Base-by-base conservation (phyloP, 2,329 filamentous ascomycete genomes). In the Penicillium sclerotigenum region DNA sequence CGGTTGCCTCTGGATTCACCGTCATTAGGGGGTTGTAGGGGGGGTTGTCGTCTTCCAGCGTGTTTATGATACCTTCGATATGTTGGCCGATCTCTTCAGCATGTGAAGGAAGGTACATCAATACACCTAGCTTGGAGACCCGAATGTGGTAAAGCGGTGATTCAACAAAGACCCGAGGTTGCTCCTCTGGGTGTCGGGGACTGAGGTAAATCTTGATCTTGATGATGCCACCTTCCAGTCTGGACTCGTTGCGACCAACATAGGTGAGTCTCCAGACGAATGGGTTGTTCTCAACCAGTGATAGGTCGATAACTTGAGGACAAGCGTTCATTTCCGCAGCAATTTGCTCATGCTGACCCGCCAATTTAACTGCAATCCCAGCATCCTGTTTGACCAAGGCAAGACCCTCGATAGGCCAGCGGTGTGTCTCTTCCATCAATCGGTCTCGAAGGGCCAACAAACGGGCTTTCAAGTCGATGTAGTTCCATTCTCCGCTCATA, bases 221-320 rank as follows among this genome's bases (percentile, higher is more conserved):
- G 77, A 97, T 93, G 58, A 97, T 83, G 2, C 93, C 91, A 16
- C 92, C 93, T 65, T 97, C 93, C 2, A 97, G 83, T 64, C 96
- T 91, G 6, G 91, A 96, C 88, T 94, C 95, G 0, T 91, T 90
- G 52, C 87, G 84, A 26, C 94, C 94, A 70, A 97, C 95, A 71
- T 96, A 92, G 1, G 90, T 94, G 57, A 97, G 72, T 20, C 82
- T 74, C 94, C 94, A 97, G 20, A 93, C 81, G 68, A 97, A 97
- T 0, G 93, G 92, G 66, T 97, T 97, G 37, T 81, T 83, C 61
- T 94, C 81, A 29, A 89, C 86, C 7, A 97, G 78, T 54, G 86
- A 83, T 36, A 97, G 77, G 63, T 91, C 87, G 55, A 90, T 87
- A 28, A 85, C 80, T 26, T 85, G 82, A 47, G 88, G 86, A 58